A percentile compares a stretch with the other conserved stretches of the same genome.
phyloP scores from a whole-genome alignment of 2,329 filamentous ascomycete genomes.

The Monilinia polystroma region DNA sequence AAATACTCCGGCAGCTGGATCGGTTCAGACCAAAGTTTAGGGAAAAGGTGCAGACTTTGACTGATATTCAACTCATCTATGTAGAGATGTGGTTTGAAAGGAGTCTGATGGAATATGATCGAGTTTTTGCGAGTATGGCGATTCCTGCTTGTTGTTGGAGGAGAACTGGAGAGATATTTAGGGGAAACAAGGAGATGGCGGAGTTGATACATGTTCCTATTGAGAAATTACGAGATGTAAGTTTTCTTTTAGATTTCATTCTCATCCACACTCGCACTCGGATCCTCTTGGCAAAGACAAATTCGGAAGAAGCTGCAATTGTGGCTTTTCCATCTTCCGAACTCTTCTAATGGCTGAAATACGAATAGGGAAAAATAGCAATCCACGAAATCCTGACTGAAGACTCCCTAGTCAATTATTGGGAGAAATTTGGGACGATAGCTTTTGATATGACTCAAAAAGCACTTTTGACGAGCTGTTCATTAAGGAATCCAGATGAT shows the following conservation, averaged over 20 bases:
- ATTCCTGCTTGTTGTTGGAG: conserved; percentile 98
- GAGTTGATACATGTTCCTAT: conserved; percentile 92
- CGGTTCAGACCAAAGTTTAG: conserved; percentile 94
- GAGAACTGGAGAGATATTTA: conserved; percentile 92
- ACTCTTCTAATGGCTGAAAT: conserved; percentile 12
- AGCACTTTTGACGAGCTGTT: conserved; percentile 90
- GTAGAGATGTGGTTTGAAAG: conserved; percentile 99
- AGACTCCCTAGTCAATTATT: conserved; percentile 92
- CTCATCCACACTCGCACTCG: conserved; percentile 5
- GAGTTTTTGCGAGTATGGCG: conserved; percentile 98
- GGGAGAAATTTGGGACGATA: conserved; percentile 98
- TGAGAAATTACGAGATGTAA: conserved; percentile 83
- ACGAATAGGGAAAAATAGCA: conserved; percentile 77
- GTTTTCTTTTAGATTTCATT: conserved; percentile 42
- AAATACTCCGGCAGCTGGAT: conserved; percentile 88
- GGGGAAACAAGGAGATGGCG: conserved; percentile 98
- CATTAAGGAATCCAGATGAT: conserved; percentile 76
- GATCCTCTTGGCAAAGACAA: conserved; percentile 12
- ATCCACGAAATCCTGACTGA: conserved; percentile 95
- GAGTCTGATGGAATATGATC: conserved; percentile 95
- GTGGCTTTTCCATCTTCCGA: conserved; percentile 17
- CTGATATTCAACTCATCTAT: conserved; percentile 88
- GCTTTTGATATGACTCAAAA: conserved; percentile 94
- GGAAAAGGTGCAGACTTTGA: conserved; percentile 88
- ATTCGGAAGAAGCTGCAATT: neutral